Percentiles rank a stretch among this genome's conserved stretches.
Evolutionary conservation across 2,329 filamentous ascomycete species (phyloP).

Genomic region (Fusarium tanahbumbuense): DNA sequence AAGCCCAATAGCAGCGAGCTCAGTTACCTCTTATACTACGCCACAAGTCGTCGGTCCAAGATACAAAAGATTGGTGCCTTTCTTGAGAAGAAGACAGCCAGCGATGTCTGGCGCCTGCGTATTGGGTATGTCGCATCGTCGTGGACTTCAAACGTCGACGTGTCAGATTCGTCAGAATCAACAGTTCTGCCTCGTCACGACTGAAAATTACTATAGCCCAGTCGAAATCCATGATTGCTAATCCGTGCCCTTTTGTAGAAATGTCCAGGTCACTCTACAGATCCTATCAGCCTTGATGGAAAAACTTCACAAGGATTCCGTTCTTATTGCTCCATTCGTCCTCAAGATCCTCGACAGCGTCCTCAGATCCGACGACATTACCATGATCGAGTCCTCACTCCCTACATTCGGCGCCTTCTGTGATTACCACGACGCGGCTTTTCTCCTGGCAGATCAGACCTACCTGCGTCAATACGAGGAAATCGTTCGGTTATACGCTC

Average conservation of each 20-base stretch:
- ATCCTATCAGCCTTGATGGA: constrained; percentile 93
- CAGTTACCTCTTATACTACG: constrained; percentile 97
- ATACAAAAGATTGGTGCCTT: constrained; percentile 96
- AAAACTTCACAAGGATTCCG: constrained; percentile 89
- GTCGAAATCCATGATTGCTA: constrained; percentile 5
- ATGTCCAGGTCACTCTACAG: constrained; percentile 93
- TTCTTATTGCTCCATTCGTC: constrained; percentile 86
- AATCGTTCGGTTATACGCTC: constrained; percentile 82
- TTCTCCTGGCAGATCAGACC: constrained; percentile 84
- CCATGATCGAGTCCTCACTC: constrained; percentile 91
- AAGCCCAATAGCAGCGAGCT: constrained; percentile 97
- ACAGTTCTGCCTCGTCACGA: neutral
- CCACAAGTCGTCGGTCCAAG: constrained; percentile 92
- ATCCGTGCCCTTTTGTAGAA: constrained; percentile 63
- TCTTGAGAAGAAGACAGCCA: constrained; percentile 91
- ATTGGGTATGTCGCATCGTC: constrained; percentile 73
- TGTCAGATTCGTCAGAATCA: constrained; percentile 19
- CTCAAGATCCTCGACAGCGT: constrained; percentile 87
- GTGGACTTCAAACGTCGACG: constrained; percentile 19
- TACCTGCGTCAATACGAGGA: constrained; percentile 86
- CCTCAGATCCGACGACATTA: constrained; percentile 86
- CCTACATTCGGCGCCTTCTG: constrained; percentile 90
- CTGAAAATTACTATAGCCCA: neutral
- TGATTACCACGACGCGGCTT: constrained; percentile 85
- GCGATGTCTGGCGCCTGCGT: constrained; percentile 88